phyloP scores from a whole-genome alignment of 2,329 filamentous ascomycete species.

The Neoscytalidium dimidiatum region DNA sequence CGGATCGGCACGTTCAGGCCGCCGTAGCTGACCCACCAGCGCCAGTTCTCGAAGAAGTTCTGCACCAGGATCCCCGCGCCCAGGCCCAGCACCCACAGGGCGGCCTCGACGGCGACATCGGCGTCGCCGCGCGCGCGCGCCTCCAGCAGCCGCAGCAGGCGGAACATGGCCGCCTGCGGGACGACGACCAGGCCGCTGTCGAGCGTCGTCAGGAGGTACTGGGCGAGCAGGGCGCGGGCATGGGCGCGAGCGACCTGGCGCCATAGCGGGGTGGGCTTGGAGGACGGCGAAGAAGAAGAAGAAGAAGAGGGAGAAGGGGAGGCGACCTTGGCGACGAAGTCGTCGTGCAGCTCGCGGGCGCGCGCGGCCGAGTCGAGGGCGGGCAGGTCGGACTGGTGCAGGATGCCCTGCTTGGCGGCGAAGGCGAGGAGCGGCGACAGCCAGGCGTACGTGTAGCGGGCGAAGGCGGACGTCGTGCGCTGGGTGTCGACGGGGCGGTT shows the following conservation, averaged over 20 bases:
- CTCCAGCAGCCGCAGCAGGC: slow-evolving; percentile 67
- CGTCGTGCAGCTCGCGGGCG: slow-evolving; percentile 22
- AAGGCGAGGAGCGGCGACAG: slow-evolving; percentile 52
- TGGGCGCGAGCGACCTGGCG: slow-evolving; percentile 62
- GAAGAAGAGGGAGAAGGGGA: no score
- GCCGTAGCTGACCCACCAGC: slow-evolving; percentile 63
- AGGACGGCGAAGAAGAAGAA: background rate
- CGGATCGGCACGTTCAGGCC: slow-evolving; percentile 67
- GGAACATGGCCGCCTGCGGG: slow-evolving; percentile 69
- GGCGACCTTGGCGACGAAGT: slow-evolving; percentile 6
- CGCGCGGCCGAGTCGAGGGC: slow-evolving; percentile 17
- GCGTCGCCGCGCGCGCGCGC: slow-evolving; percentile 45
- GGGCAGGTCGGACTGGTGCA: slow-evolving; percentile 20
- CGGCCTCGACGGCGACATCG: slow-evolving; percentile 56
- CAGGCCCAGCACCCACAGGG: slow-evolving; percentile 69
- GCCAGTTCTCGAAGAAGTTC: slow-evolving; percentile 35
- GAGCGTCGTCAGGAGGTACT: slow-evolving; percentile 59
- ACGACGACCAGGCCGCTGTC: slow-evolving; percentile 64
- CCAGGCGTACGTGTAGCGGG: slow-evolving; percentile 69
- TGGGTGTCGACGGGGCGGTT: slow-evolving; percentile 59
- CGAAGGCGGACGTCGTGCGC: slow-evolving; percentile 61
- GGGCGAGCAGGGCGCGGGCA: slow-evolving; percentile 55
- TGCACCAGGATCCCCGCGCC: slow-evolving; percentile 53
- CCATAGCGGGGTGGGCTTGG: slow-evolving; percentile 54
- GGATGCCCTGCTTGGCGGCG: slow-evolving; percentile 6